phyloP scores from a whole-genome alignment of 2,329 filamentous ascomycete species.

The Alternaria consortialis region DNA sequence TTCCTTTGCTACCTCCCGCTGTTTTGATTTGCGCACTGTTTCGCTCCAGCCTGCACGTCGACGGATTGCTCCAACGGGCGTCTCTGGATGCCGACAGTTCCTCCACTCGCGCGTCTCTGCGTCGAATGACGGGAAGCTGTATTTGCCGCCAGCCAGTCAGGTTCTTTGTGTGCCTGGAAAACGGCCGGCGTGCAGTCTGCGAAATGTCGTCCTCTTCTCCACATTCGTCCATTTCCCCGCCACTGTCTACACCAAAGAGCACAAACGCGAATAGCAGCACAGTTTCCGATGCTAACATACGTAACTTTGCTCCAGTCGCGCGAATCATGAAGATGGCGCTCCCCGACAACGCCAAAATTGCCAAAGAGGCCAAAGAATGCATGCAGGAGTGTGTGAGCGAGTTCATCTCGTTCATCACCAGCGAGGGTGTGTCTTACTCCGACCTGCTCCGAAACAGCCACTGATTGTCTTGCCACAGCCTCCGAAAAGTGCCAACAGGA shows the following conservation, averaged over 20 bases:
- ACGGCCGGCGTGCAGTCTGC: conserved; percentile 52
- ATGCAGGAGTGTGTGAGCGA: conserved; percentile 99
- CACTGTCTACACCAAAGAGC: conserved; percentile 38
- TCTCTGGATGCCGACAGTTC: conserved; percentile 57
- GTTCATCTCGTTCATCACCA: conserved; percentile 99
- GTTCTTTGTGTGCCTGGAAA: conserved; percentile 41
- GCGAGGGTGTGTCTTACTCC: conserved; percentile 76
- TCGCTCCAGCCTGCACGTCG: conserved; percentile 48
- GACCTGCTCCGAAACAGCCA: not conserved
- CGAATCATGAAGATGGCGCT: conserved; percentile 99
- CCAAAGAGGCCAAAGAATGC: conserved; percentile 98
- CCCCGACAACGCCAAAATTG: conserved; percentile 98
- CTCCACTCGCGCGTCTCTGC: conserved; percentile 58
- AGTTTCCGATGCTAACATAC: conserved; percentile 86
- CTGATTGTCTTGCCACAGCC: conserved; percentile 67
- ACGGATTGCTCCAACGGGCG: conserved; percentile 57
- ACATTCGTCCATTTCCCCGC: conserved; percentile 48
- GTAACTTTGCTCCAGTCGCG: conserved; percentile 93
- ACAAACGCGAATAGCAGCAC: conserved; percentile 40
- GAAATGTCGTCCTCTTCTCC: conserved; percentile 57
- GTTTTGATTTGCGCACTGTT: conserved; percentile 51
- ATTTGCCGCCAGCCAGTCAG: conserved; percentile 33
- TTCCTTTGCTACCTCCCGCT: conserved; percentile 37
- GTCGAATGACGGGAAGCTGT: conserved; percentile 57
- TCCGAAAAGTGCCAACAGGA: conserved; percentile 99